Evolutionary conservation across 2,329 filamentous ascomycete species (phyloP).

Genomic region (Scortechinia acanthostroma): DNA sequence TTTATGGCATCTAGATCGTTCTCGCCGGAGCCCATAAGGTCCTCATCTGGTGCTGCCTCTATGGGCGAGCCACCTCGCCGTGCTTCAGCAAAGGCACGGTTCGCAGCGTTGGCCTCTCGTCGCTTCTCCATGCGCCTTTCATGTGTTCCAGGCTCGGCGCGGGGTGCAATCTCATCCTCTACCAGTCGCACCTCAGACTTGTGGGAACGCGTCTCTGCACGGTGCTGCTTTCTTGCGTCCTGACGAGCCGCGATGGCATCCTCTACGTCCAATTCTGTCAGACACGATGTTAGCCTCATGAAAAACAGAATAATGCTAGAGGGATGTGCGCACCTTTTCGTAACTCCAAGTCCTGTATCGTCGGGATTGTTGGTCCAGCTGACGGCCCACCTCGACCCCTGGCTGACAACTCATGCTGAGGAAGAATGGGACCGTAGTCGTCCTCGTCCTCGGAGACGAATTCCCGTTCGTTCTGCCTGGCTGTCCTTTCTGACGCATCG

Average conservation of each 20-base stretch:
- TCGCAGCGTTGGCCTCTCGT: slow-evolving; percentile 62
- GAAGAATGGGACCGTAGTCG: slow-evolving; percentile 40
- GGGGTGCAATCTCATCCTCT: slow-evolving; percentile 75
- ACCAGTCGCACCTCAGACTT: slow-evolving; percentile 61
- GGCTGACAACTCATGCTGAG: slow-evolving; percentile 26
- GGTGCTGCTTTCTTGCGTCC: slow-evolving; percentile 39
- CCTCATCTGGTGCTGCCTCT: slow-evolving; percentile 64
- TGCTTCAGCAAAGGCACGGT: slow-evolving; percentile 67
- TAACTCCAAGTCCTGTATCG: slow-evolving; percentile 65
- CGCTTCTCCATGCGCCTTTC: slow-evolving; percentile 86
- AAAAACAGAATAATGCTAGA: too few species aligned
- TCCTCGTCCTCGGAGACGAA: slow-evolving; percentile 52
- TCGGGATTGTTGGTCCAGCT: slow-evolving; percentile 60
- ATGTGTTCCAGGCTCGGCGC: slow-evolving; percentile 73
- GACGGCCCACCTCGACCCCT: slow-evolving; percentile 39
- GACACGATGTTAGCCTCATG: neutral
- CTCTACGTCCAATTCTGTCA: slow-evolving; percentile 15
- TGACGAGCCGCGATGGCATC: slow-evolving; percentile 36
- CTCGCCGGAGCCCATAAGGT: slow-evolving; percentile 70
- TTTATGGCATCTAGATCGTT: slow-evolving; percentile 63
- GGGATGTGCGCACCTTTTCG: slow-evolving; percentile 31
- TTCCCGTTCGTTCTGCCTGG: slow-evolving; percentile 14
- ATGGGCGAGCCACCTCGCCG: slow-evolving; percentile 44
- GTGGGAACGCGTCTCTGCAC: slow-evolving; percentile 55
- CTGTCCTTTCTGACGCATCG: slow-evolving; percentile 10